Evolutionary conservation across 2,329 filamentous ascomycete species (phyloP).

Genomic region (Sarocladiaceae sp.): DNA sequence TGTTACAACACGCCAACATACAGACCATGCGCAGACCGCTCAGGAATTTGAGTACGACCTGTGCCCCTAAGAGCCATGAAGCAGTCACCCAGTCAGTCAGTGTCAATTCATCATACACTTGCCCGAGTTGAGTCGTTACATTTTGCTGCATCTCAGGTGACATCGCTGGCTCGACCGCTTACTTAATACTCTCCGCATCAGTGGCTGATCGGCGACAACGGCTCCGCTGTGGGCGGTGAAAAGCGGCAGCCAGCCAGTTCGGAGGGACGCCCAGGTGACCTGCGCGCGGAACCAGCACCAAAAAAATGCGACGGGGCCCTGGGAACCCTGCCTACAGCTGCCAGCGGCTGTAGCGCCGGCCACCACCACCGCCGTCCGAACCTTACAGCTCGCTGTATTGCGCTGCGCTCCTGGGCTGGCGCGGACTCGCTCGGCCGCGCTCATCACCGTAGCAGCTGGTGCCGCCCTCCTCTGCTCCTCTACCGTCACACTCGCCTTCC

Average conservation of each 20-base stretch:
- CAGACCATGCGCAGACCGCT: too few species aligned
- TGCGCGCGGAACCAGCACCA: not conserved
- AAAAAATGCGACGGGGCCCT: constrained; percentile 8
- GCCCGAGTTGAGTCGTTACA: too few species aligned
- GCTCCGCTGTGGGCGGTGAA: constrained; percentile 6
- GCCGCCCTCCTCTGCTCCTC: not conserved
- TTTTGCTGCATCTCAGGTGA: not conserved
- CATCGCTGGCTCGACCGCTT: not conserved
- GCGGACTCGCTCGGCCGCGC: constrained; percentile 8
- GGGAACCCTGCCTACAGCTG: not conserved
- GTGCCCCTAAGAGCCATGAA: too few species aligned
- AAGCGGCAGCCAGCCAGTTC: not conserved
- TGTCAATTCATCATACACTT: too few species aligned
- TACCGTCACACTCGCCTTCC: constrained; percentile 2
- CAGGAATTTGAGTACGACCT: too few species aligned
- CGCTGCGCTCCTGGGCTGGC: constrained; percentile 1
- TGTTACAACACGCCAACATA: too few species aligned
- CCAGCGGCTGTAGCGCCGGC: not conserved
- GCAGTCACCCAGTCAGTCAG: too few species aligned
- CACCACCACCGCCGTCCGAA: not conserved
- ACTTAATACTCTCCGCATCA: not conserved
- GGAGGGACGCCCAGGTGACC: constrained; percentile 6
- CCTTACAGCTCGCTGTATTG: constrained; percentile 2
- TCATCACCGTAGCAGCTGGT: not conserved
- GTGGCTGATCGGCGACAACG: not conserved